phyloP scores from a whole-genome alignment of 306 rosid genomes.

The Ormosia semicastrata region DNA sequence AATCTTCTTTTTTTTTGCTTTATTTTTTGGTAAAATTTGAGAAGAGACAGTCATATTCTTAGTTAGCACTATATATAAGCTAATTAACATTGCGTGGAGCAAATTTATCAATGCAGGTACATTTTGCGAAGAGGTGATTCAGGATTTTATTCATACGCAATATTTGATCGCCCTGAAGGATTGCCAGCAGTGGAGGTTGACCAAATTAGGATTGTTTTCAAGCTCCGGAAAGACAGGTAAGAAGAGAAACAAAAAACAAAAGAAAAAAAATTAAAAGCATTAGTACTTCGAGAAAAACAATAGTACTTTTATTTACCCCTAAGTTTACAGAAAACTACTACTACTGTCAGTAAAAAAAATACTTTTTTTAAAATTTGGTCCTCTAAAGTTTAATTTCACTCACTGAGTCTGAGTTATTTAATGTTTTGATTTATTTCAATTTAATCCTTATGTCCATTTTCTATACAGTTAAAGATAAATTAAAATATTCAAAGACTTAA shows the following conservation, averaged over 20 bases:
- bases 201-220: constrained; percentile 63
- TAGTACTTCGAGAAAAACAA: neutral
- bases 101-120: constrained; percentile 44
- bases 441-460: neutral
- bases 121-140: constrained; percentile 56
- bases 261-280: neutral
- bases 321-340: neutral
- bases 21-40: neutral
- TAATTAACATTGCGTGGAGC: neutral
- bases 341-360: neutral
- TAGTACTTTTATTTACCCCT: neutral
- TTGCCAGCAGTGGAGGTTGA: constrained; percentile 55
- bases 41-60: neutral
- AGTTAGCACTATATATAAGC: neutral
- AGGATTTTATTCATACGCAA: constrained; percentile 66
- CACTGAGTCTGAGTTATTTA: neutral
- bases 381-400: neutral
- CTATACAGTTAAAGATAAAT: too few relatives aligned
- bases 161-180: constrained; percentile 64
- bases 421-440: neutral
- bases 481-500: too few relatives aligned
- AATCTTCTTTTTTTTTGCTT: neutral
- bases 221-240: constrained; percentile 56
- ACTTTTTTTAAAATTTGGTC: neutral
- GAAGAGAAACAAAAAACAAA: neutral